Base-by-base conservation (phyloP, 305 asterid species). In the Plantago rigida region DNA sequence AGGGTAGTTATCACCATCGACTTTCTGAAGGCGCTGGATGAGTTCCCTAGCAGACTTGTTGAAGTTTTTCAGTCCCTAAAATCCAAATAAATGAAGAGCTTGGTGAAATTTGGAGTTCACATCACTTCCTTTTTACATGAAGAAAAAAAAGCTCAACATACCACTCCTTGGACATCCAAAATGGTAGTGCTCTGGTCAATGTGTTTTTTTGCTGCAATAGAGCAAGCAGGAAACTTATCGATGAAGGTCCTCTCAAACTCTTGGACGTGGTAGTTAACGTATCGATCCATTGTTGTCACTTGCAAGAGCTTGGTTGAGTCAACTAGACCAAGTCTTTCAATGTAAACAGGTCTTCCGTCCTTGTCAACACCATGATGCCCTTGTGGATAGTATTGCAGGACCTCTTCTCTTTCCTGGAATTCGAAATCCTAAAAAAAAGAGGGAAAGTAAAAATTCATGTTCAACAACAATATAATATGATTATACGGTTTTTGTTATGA, bases 151-250 rank as follows among this genome's bases (percentile, higher is more conserved):
- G 2, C 26, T 1, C 4, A 17, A 62, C 88, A 31, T 84, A 91
- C 98, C 87, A 87, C 98, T 82, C 98, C 97, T 75, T 91, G 98
- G 46, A 91, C 98, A 77, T 91, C 98, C 70, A 91, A 71, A 68
- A 91, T 87, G 66, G 96, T 86, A 3, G 98, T 87, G 82, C 98
- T 91, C 74, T 87, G 95, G 60, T 91, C 98, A 63, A 91, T 77
- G 70, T 91, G 96, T 58, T 83, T 84, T 56, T 91, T 87, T 56
- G 94, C 94, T 7, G 94, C 81, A 19, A 91, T 83, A 56, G 94
- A 87, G 70, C 96, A 91, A 9, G 98, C 98, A 3, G 96, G 94
- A 55, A 91, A 76, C 82, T 91, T 91, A 47, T 86, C 88, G 0
- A 19, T 57, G 62, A 82, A 87, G 51, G 95, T 87, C 79, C 96